Evolutionary conservation across 2,329 filamentous ascomycete genomes (phyloP).

Genomic region (Pleoardoris graminearum): DNA sequence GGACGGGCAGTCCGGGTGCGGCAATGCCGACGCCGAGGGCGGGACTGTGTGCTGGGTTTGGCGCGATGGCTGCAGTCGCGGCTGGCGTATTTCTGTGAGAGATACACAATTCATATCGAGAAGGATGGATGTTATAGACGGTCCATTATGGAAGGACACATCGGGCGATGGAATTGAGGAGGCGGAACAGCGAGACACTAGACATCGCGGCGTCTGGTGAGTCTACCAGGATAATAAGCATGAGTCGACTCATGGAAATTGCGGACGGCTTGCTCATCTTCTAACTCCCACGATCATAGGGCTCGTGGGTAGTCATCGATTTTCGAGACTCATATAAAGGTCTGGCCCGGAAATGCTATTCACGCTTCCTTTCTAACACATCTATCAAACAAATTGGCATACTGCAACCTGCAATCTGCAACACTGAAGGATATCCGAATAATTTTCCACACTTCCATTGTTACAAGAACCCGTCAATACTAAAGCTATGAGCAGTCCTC

Average conservation of each 20-base stretch:
- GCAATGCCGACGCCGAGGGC: conserved; percentile 28
- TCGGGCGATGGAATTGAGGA: background rate
- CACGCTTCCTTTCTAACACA: too few relatives aligned
- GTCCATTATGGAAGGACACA: background rate
- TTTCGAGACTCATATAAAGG: too few relatives aligned
- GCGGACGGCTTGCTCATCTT: too few relatives aligned
- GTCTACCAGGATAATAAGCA: background rate
- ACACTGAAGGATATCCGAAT: too few relatives aligned
- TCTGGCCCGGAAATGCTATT: too few relatives aligned
- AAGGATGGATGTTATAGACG: too few relatives aligned
- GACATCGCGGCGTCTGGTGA: background rate
- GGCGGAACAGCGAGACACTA: background rate
- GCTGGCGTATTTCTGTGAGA: conserved; percentile 32
- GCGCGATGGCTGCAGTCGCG: conserved; percentile 33
- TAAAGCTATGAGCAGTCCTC: too few relatives aligned
- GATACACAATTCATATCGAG: too few relatives aligned
- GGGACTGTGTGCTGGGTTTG: conserved; percentile 26
- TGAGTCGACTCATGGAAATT: background rate
- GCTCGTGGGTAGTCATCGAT: background rate
- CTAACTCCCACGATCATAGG: background rate
- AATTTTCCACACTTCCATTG: too few relatives aligned
- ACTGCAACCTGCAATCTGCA: too few relatives aligned
- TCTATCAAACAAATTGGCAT: too few relatives aligned
- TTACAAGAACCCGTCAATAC: background rate
- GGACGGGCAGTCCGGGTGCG: conserved; percentile 22